A percentile compares a stretch with the other conserved stretches of the same genome.
Conservation (phyloP, 164 flowering plant genomes). For the Annona squamosa region DNA sequence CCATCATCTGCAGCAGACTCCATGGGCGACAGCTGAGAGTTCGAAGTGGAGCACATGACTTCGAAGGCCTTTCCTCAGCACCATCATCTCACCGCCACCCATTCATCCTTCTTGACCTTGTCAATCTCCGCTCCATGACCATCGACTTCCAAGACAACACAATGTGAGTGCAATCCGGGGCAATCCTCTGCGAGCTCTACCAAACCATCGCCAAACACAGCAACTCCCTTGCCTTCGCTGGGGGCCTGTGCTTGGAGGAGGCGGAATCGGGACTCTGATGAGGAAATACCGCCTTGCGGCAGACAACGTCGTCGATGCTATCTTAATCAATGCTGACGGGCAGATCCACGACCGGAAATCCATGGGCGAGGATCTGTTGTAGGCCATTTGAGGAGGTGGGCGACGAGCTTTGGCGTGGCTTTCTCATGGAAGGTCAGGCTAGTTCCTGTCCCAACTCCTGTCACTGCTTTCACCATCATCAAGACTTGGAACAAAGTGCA, state of each 20-base stretch:
- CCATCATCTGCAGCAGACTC: slow-evolving; percentile 17
- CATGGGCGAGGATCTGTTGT: slow-evolving; percentile 11
- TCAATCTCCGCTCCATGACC: slow-evolving; percentile 12
- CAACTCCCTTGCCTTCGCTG: slow-evolving; percentile 18
- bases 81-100: neutral
- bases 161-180: slow-evolving; percentile 29
- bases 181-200: slow-evolving; percentile 30
- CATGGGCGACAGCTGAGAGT: slow-evolving; percentile 13
- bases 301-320: slow-evolving; percentile 20
- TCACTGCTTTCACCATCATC: slow-evolving; percentile 12
- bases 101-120: slow-evolving; percentile 23
- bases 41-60: slow-evolving; percentile 33
- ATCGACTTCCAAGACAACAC: slow-evolving; percentile 12
- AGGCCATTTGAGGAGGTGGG: slow-evolving; percentile 15
- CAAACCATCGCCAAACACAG: slow-evolving; percentile 21
- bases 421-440: slow-evolving; percentile 9
- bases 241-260: slow-evolving; percentile 9
- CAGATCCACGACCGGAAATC: slow-evolving; percentile 14
- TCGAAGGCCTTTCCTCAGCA: slow-evolving; percentile 26
- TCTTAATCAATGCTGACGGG: slow-evolving; percentile 19
- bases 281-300: slow-evolving; percentile 15
- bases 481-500: slow-evolving; percentile 22
- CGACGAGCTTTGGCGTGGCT: slow-evolving; percentile 5
- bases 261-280: slow-evolving; percentile 13
- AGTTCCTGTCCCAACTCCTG: slow-evolving; percentile 8